Percentiles rank a stretch among this genome's conserved stretches.
phyloP scores from a whole-genome alignment of 768 basidiomycete genomes.

The Lactarius quietus region DNA sequence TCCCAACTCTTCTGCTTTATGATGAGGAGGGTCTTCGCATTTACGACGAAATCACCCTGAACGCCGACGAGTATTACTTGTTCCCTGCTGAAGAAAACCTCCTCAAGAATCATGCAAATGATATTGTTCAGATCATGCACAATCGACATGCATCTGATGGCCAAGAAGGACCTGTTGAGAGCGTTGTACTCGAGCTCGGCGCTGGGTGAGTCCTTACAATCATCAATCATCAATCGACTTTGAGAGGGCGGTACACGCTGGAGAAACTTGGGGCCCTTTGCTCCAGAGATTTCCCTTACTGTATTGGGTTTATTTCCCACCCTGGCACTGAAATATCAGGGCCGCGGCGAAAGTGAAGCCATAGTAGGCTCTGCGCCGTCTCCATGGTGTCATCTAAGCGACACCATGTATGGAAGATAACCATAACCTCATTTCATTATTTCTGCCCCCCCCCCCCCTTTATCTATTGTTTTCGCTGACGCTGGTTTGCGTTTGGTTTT shows the following conservation, averaged over 20 bases:
- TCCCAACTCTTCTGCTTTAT: constrained; percentile 86
- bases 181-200: constrained; percentile 84
- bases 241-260: neutral
- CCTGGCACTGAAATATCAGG: neutral
- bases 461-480: constrained; percentile 2
- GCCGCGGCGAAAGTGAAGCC: neutral
- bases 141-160: constrained; percentile 31
- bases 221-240: neutral
- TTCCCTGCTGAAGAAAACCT: constrained; percentile 88
- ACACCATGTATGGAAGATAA: neutral
- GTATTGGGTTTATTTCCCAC: neutral
- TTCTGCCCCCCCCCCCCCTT: neutral
- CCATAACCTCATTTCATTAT: neutral
- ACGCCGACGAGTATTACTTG: constrained; percentile 82
- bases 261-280: neutral
- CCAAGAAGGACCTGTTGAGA: constrained; percentile 35
- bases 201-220: constrained; percentile 67
- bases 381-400: neutral
- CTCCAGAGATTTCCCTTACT: neutral
- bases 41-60: constrained; percentile 82
- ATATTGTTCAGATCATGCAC: constrained; percentile 77
- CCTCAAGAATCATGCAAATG: constrained; percentile 62
- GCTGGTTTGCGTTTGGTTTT: neutral
- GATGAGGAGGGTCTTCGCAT: constrained; percentile 80
- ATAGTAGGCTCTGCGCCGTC: neutral